Conservation (phyloP, 495 filamentous ascomycete genomes). For the Penicillium dipodomyicola region DNA sequence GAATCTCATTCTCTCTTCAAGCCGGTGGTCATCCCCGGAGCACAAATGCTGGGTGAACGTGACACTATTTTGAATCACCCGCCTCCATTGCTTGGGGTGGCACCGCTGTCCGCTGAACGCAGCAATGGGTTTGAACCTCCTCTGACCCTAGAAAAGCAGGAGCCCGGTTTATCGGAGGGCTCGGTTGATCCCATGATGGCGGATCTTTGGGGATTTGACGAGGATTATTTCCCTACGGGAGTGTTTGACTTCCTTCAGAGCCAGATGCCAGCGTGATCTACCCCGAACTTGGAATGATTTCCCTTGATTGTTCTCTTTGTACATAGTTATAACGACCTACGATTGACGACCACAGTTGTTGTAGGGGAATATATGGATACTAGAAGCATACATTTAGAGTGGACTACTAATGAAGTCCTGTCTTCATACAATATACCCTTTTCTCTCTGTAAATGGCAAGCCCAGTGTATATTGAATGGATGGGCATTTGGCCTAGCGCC, state of each 20-base stretch:
- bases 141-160: conserved; percentile 25
- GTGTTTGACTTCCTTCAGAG: conserved; percentile 51
- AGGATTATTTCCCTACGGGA: conserved; percentile 50
- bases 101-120: conserved; percentile 46
- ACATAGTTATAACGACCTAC: conserved; percentile 13
- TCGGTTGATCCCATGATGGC: conserved; percentile 50
- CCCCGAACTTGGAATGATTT: conserved; percentile 4
- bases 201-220: conserved; percentile 49
- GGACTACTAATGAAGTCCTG: conserved; percentile 3
- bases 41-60: conserved; percentile 41
- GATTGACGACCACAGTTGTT: conserved; percentile 4
- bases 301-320: conserved; percentile 7
- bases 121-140: conserved; percentile 35
- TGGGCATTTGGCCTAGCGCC: too few relatives aligned
- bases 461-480: not conserved
- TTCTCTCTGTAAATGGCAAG: not conserved
- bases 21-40: conserved; percentile 39
- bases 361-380: conserved; percentile 4
- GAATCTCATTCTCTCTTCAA: conserved; percentile 41
- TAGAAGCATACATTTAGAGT: conserved; percentile 5
- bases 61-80: conserved; percentile 44
- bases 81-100: conserved; percentile 42
- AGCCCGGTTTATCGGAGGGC: conserved; percentile 43
- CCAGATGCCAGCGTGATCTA: conserved; percentile 43
- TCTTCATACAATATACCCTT: not conserved